Percentiles rank a stretch among this genome's conserved stretches.
Conservation (phyloP, 2,329 filamentous ascomycete genomes). For the Clonostachys rosea region DNA sequence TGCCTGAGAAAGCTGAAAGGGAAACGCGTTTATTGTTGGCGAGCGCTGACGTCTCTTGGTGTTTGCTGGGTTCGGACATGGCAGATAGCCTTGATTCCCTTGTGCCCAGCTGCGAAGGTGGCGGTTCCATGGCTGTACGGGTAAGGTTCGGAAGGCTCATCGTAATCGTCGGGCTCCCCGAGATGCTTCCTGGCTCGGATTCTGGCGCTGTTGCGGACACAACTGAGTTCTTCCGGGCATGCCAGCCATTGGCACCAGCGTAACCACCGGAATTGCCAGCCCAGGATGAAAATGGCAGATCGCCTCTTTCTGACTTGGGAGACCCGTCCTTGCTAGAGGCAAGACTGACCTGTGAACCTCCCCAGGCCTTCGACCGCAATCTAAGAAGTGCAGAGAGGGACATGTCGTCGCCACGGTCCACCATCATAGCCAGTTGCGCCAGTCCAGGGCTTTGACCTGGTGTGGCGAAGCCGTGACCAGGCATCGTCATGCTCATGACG, state of each 20-base stretch:
- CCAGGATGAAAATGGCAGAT: slow-evolving; percentile 39
- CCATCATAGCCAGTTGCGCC: slow-evolving; percentile 68
- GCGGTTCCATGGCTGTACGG: neutral
- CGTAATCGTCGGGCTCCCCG: slow-evolving; percentile 48
- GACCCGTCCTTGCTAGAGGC: slow-evolving; percentile 48
- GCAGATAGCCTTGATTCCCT: slow-evolving; percentile 1
- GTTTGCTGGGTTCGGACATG: slow-evolving; percentile 5
- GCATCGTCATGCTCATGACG: slow-evolving; percentile 64
- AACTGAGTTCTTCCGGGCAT: slow-evolving; percentile 41
- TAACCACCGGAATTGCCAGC: slow-evolving; percentile 4
- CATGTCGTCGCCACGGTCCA: slow-evolving; percentile 58
- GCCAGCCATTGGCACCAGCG: neutral
- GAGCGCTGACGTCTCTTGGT: neutral
- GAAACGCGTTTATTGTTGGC: neutral
- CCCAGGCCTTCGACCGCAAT: slow-evolving; percentile 72
- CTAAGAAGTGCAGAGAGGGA: slow-evolving; percentile 68
- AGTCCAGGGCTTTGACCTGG: slow-evolving; percentile 66
- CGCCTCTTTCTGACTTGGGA: slow-evolving; percentile 42
- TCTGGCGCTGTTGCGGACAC: slow-evolving; percentile 44
- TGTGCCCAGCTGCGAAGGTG: too few relatives aligned
- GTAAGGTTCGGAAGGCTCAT: slow-evolving; percentile 1
- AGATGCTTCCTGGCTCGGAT: slow-evolving; percentile 37
- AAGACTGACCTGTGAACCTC: slow-evolving; percentile 69
- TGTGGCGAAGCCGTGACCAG: slow-evolving; percentile 33
- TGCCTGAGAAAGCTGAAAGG: slow-evolving; percentile 9